phyloP scores from a whole-genome alignment of 768 basidiomycete genomes.

The Tulasnella sp. region DNA sequence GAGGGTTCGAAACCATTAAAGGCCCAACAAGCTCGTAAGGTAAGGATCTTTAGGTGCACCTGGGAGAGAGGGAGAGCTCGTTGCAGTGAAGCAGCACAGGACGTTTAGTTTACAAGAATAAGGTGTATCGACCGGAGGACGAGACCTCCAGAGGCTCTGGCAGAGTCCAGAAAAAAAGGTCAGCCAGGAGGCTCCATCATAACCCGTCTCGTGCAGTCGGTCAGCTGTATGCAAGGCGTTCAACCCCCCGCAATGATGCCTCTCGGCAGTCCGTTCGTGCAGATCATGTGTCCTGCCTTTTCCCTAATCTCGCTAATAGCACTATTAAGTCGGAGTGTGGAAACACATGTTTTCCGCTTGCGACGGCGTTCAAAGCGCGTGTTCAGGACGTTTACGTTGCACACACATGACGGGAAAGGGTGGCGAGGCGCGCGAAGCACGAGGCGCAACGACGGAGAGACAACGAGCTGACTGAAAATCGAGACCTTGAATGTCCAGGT shows the following conservation, averaged over 20 bases:
- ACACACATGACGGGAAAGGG: neutral
- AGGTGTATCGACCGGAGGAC: conserved; percentile 7
- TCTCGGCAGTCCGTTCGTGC: neutral
- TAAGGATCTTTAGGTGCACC: neutral
- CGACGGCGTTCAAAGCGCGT: neutral
- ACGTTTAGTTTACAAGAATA: neutral
- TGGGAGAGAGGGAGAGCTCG: neutral
- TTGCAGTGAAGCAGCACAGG: neutral
- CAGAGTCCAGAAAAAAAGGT: neutral
- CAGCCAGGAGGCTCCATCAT: too few species aligned
- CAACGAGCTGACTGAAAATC: neutral
- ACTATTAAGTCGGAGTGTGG: conserved; percentile 8
- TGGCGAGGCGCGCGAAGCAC: neutral
- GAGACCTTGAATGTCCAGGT: neutral
- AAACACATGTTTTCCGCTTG: neutral
- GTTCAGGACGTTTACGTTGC: neutral
- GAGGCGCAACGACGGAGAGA: neutral
- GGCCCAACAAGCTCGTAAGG: neutral
- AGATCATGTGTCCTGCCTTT: neutral
- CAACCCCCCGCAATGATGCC: neutral
- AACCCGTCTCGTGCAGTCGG: neutral
- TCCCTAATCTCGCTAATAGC: neutral
- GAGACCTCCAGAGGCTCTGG: neutral
- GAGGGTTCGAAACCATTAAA: neutral
- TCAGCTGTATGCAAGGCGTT: neutral